Evolutionary conservation across 2,329 filamentous ascomycete genomes (phyloP).

Genomic region (Penicillium nordicum): DNA sequence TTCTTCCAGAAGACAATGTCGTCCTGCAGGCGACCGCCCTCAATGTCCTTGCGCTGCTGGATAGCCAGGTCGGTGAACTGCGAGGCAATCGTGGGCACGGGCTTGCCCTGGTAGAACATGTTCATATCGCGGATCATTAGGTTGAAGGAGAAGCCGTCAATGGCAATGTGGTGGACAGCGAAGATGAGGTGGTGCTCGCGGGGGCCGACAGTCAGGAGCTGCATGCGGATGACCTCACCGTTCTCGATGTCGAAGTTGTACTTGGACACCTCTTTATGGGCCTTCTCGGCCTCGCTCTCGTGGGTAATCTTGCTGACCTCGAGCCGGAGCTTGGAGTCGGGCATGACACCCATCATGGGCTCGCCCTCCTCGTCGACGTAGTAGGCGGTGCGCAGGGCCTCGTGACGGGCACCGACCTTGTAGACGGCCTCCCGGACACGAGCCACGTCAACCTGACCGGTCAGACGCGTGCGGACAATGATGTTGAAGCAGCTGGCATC

Average conservation of each 20-base stretch:
- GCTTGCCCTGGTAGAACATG: not conserved
- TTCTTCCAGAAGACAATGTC: not conserved
- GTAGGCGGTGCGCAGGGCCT: not conserved
- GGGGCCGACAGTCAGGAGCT: not conserved
- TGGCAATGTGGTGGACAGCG: not conserved
- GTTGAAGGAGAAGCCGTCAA: not conserved
- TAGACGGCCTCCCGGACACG: not conserved
- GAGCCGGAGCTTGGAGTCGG: not conserved
- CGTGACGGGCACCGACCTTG: not conserved
- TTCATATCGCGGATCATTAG: not conserved
- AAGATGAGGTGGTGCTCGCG: not conserved
- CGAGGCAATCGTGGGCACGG: not conserved
- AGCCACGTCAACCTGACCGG: not conserved
- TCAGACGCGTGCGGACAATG: not conserved
- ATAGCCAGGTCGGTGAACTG: not conserved
- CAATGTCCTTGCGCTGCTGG: not conserved
- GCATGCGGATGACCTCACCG: not conserved
- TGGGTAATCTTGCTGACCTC: not conserved
- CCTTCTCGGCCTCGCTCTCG: not conserved
- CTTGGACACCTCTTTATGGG: not conserved
- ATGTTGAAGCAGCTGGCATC: not conserved
- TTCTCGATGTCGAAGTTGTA: not conserved
- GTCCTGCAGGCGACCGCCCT: not conserved
- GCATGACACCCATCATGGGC: not conserved
- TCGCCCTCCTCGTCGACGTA: not conserved